Evolutionary conservation across 371 early-diverging fungal genomes (phyloP).

Genomic region (Blakeslea trispora): DNA sequence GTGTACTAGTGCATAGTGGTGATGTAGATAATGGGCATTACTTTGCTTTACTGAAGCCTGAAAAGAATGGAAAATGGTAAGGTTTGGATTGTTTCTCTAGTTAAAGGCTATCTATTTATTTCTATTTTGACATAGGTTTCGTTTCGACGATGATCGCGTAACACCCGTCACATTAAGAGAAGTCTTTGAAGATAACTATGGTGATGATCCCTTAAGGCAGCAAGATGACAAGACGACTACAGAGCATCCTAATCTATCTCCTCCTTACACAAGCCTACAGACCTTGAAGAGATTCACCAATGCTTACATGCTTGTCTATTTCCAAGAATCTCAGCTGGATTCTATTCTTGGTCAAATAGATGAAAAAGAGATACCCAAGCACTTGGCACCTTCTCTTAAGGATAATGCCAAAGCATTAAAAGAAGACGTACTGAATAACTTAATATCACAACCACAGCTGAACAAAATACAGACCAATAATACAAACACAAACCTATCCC

Average conservation of each 20-base stretch:
- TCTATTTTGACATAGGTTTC: constrained; percentile 49
- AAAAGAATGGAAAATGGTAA: constrained; percentile 79
- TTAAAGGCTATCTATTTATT: background rate
- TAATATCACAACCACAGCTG: constrained; percentile 12
- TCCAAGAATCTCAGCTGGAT: constrained; percentile 72
- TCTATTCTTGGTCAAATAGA: constrained; percentile 68
- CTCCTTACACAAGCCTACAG: constrained; percentile 12
- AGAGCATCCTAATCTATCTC: constrained; percentile 10
- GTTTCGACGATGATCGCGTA: constrained; percentile 98
- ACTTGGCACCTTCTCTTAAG: constrained; percentile 49
- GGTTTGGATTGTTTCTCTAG: background rate
- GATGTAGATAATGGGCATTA: constrained; percentile 97
- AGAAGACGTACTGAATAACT: constrained; percentile 24
- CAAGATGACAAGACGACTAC: background rate
- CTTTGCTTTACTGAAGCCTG: constrained; percentile 88
- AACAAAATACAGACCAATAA: background rate
- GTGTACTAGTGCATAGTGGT: constrained; percentile 97
- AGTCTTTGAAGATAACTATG: constrained; percentile 95
- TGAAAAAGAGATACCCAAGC: constrained; percentile 73
- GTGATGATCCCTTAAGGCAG: constrained; percentile 61
- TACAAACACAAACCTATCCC: constrained; percentile 1
- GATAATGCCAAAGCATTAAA: constrained; percentile 55
- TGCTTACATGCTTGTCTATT: constrained; percentile 97
- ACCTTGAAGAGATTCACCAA: constrained; percentile 77
- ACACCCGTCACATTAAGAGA: constrained; percentile 80